Evolutionary conservation across 2,329 filamentous ascomycete genomes (phyloP), one percentile per base, ranked within the genome.

Genomic region (Berkeleyomyces rouxiae): DNA sequence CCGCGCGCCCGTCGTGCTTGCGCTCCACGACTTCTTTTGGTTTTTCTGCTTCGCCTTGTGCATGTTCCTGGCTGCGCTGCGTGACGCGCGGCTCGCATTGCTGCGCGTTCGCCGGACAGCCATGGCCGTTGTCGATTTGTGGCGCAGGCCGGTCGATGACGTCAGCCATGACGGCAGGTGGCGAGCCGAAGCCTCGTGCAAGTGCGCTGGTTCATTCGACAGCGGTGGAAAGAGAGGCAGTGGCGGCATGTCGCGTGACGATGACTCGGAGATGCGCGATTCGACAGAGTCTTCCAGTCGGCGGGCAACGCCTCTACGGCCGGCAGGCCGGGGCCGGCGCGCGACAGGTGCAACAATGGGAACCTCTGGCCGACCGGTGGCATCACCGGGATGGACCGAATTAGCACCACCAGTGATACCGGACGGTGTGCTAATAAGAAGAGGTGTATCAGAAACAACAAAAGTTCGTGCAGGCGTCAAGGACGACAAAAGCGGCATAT

Each of bases 41-140:
- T 74, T 77, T 65, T 72, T 73, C 67, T 74, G 77, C 65, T 74
- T 72, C 64, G 82, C 82, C 65, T 84, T 82, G 16, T 78, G 76
- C 37, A 85, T 80, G 67, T 85, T 85, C 71, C 80, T 83, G 7
- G 81, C 77, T 4, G 82, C 82, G 63, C 81, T 82, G 37, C 81
- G 74, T 68, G 63, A 53, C n/a, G 63, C 63, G 7, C 63, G 43
- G 47, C 82, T 79, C 1, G 82, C 82, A 47, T 82, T 77, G 67
- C 81, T 83, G 44, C 74, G 75, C 36, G 74, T 76, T 42, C 80
- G 73, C 62, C 70, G 75, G 4, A 82, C 70, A 49, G 75, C 76
- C 23, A 23, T 23, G 0, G 74, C 73, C 64, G 74, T 46, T 5
- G 51, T 37, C 31, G 51, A 39, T 13, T 55, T 55, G 51, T 39